These are phyloP conservation scores for Plectosphaerella cucumerina DNA, from an alignment of 2,329 filamentous ascomycete species.

Conservation along the genomic window DNA sequence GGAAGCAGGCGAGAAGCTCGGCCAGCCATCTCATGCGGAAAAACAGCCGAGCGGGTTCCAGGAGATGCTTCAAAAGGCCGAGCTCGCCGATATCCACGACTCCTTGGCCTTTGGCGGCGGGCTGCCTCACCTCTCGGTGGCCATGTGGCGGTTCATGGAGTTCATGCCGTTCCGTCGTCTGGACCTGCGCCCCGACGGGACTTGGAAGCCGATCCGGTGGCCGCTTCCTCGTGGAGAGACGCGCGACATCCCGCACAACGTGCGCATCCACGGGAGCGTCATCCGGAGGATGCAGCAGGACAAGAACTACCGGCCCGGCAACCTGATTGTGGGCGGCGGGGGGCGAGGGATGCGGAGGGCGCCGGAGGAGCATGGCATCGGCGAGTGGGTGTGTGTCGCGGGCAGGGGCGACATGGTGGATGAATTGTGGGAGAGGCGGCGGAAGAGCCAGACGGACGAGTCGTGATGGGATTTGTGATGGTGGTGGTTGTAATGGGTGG, in stretches of 20 bases:
- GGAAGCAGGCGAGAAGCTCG: constrained; percentile 4
- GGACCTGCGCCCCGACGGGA: constrained; percentile 68
- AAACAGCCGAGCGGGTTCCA: constrained; percentile 38
- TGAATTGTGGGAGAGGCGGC: constrained; percentile 57
- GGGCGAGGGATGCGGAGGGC: constrained; percentile 64
- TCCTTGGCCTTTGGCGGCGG: constrained; percentile 63
- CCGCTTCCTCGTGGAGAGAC: constrained; percentile 74
- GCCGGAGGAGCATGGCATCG: constrained; percentile 59
- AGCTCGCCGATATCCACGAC: constrained; percentile 60
- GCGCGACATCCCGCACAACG: constrained; percentile 68
- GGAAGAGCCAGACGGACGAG: neutral
- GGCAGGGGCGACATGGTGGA: constrained; percentile 64
- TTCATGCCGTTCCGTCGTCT: constrained; percentile 77
- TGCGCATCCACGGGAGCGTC: constrained; percentile 69
- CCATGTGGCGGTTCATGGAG: constrained; percentile 75
- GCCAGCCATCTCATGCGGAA: neutral
- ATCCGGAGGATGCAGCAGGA: constrained; percentile 66
- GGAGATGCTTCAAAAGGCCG: constrained; percentile 53
- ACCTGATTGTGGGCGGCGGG: constrained; percentile 75
- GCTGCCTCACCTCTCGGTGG: constrained; percentile 47
- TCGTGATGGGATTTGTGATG: neutral
- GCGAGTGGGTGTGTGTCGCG: constrained; percentile 66
- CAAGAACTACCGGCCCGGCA: constrained; percentile 66
- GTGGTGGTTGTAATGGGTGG: neutral
- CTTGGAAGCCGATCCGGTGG: constrained; percentile 78